Evolutionary conservation across 2,329 filamentous ascomycete genomes (phyloP).

Genomic region (Truncatella angustata): DNA sequence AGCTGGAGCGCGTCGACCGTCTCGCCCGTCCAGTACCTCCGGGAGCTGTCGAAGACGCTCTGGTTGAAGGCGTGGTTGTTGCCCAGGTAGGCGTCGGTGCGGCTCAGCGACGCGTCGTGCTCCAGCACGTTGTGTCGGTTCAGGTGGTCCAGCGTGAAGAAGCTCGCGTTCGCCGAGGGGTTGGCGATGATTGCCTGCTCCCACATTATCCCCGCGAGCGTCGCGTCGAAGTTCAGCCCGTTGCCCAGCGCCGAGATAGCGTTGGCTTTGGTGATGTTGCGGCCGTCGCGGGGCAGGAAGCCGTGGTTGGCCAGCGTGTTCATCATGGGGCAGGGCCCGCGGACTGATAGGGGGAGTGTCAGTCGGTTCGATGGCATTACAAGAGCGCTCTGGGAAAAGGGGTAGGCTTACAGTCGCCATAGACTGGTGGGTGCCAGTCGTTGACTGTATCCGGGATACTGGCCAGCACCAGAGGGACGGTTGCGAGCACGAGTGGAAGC

Average conservation of each 20-base stretch:
- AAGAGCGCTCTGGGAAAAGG: neutral
- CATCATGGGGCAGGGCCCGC: conserved; percentile 44
- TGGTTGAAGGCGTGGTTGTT: conserved; percentile 50
- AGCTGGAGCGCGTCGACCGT: conserved; percentile 35
- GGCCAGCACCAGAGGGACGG: neutral
- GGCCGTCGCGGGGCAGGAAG: conserved; percentile 41
- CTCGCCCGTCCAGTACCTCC: conserved; percentile 40
- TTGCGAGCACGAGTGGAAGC: neutral
- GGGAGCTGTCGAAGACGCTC: conserved; percentile 41
- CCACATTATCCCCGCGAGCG: conserved; percentile 38
- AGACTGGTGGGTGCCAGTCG: neutral
- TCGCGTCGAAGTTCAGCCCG: conserved; percentile 39
- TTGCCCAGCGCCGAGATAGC: conserved; percentile 34
- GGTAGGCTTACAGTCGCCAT: neutral
- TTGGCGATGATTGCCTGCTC: conserved; percentile 37
- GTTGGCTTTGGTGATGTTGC: conserved; percentile 33
- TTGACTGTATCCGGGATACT: neutral
- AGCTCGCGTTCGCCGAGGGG: conserved; percentile 38
- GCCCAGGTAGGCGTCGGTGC: conserved; percentile 42
- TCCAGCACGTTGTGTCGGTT: conserved; percentile 43
- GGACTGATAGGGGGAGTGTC: conserved; percentile 19
- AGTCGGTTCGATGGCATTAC: neutral
- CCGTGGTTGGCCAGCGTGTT: conserved; percentile 47
- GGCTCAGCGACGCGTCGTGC: conserved; percentile 39
- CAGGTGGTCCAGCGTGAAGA: conserved; percentile 39